A percentile compares a stretch with the other conserved stretches of the same genome.
These are phyloP conservation scores for Incumbomyces delicatus DNA, from an alignment of 2,329 filamentous ascomycete genomes.

Conservation along the genomic window DNA sequence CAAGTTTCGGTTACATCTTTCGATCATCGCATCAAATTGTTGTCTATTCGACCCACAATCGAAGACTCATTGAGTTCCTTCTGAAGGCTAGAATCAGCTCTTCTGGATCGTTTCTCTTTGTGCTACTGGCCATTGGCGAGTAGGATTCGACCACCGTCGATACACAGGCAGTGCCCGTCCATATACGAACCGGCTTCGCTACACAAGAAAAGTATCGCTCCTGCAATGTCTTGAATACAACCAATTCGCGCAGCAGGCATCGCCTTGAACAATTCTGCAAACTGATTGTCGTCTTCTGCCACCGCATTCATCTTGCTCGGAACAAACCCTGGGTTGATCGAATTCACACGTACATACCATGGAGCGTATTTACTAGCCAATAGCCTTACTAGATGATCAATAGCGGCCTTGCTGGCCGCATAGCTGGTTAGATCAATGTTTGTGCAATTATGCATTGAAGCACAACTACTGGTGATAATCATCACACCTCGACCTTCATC, in stretches of 20 bases:
- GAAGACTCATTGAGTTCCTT: too few species aligned
- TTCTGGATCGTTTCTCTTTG: not conserved
- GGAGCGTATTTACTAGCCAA: slow-evolving; percentile 40
- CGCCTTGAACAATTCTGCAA: slow-evolving; percentile 32
- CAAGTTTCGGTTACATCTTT: not conserved
- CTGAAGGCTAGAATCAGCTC: too few species aligned
- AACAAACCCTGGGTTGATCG: slow-evolving; percentile 38
- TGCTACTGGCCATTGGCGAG: slow-evolving; percentile 32
- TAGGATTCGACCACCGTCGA: slow-evolving; percentile 33
- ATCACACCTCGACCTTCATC: slow-evolving; percentile 38
- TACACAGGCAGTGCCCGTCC: slow-evolving; percentile 30
- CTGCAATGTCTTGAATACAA: slow-evolving; percentile 33
- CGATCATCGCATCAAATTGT: not conserved
- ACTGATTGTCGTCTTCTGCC: slow-evolving; percentile 32
- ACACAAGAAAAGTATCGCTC: slow-evolving; percentile 33
- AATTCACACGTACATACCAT: slow-evolving; percentile 35
- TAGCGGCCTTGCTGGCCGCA: slow-evolving; percentile 42
- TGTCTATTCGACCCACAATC: not conserved
- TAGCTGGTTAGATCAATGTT: slow-evolving; percentile 46
- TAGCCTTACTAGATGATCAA: slow-evolving; percentile 42
- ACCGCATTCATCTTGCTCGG: slow-evolving; percentile 39
- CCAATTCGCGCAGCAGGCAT: slow-evolving; percentile 32
- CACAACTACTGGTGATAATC: slow-evolving; percentile 43
- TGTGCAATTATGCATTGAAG: slow-evolving; percentile 44
- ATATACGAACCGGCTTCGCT: slow-evolving; percentile 36